A percentile compares a stretch with the other conserved stretches of the same genome.
phyloP scores from a whole-genome alignment of 257 asterid species.

The Mentha longifolia region DNA sequence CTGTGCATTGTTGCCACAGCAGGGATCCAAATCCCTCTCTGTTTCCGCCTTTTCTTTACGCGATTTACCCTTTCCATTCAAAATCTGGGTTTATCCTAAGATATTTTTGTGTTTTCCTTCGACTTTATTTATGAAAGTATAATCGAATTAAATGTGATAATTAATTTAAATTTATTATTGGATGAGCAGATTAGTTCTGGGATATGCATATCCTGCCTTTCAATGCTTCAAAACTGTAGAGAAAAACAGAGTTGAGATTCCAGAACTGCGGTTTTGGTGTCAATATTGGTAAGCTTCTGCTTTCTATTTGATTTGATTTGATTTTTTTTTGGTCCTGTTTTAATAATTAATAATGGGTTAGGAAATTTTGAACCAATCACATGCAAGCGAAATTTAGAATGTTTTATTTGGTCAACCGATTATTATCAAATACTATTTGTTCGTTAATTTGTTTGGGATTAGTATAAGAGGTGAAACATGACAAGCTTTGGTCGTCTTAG shows the following conservation, averaged over 20 bases:
- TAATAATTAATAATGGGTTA: constrained; percentile 13
- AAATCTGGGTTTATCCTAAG: too few relatives aligned
- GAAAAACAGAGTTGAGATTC: constrained; percentile 70
- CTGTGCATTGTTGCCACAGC: too few relatives aligned
- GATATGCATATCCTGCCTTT: constrained; percentile 92
- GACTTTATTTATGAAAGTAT: neutral
- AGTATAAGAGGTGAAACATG: constrained; percentile 24
- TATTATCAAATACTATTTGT: neutral
- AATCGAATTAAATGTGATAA: too few relatives aligned
- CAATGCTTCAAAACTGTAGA: constrained; percentile 84
- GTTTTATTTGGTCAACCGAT: constrained; percentile 27
- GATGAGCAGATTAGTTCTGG: constrained; percentile 69
- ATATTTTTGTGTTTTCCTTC: neutral
- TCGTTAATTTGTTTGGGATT: constrained; percentile 18
- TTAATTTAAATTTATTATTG: constrained; percentile 1
- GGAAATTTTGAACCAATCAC: constrained; percentile 36
- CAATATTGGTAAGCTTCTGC: constrained; percentile 76
- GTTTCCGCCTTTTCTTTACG: constrained; percentile 24
- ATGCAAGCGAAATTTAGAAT: constrained; percentile 23
- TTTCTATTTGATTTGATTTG: neutral
- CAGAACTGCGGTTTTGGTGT: constrained; percentile 88
- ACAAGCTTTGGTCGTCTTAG: constrained; percentile 24
- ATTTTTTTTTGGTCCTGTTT: constrained; percentile 5
- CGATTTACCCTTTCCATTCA: neutral
- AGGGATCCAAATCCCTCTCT: too few relatives aligned